A percentile compares a stretch with the other conserved stretches of the same genome.
phyloP scores from a whole-genome alignment of 108 stramenopile genomes.

The Ochromonas danica region DNA sequence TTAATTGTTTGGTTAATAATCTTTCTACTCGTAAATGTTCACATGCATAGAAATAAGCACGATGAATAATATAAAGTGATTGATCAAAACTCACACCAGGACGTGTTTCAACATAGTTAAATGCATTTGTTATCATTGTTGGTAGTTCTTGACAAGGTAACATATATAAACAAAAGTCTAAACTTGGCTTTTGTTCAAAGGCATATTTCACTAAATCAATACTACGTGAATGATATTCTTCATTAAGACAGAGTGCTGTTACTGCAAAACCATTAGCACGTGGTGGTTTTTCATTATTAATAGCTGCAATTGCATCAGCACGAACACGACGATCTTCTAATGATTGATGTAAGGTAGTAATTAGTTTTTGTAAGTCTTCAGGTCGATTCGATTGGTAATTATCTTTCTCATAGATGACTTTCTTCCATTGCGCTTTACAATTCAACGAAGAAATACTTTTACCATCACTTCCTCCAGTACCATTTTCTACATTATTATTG shows the following conservation, averaged over 20 bases:
- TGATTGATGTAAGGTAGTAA: background rate
- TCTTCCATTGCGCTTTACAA: constrained; percentile 5
- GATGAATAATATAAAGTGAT: constrained; percentile 22
- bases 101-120: constrained; percentile 1
- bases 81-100: constrained; percentile 32
- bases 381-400: background rate
- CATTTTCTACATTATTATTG: constrained; percentile 20
- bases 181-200: constrained; percentile 36
- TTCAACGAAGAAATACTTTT: background rate
- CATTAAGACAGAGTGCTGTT: constrained; percentile 42
- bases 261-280: constrained; percentile 44
- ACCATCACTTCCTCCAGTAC: background rate
- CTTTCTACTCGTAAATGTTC: background rate
- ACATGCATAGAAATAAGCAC: background rate
- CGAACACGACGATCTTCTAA: background rate
- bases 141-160: background rate
- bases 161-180: constrained; percentile 27
- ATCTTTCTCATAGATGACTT: background rate
- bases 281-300: constrained; percentile 10
- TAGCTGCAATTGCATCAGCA: background rate
- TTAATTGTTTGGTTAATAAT: background rate
- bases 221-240: constrained; percentile 39
- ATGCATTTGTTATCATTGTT: background rate
- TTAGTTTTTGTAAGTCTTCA: background rate
- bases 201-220: constrained; percentile 53